Evolutionary conservation across 768 basidiomycete species (phyloP), one percentile per base, ranked within the genome.

Genomic region (Mycena pura): DNA sequence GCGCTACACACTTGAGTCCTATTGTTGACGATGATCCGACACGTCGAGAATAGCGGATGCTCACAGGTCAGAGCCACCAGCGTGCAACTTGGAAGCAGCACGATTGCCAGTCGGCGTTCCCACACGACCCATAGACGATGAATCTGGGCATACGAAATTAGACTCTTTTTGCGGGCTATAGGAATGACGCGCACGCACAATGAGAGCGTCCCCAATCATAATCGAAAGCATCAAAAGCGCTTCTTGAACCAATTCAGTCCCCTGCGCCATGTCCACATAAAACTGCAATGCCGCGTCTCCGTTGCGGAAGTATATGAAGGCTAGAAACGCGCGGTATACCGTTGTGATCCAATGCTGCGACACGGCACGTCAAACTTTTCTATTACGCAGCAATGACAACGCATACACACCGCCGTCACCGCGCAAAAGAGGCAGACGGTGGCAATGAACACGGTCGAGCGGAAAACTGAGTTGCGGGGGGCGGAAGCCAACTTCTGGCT

Each of bases 71-170:
- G 46, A 6, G 63, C 57, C 10, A 36, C 29, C n/a, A 64, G 63
- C 10, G 14, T 59, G 40, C 63, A 64, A 8, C 55, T 51, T 0
- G 63, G 63, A n/a, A 64, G 56, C 25, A 60, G 24, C 6, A 60
- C 46, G 21, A 64, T 28, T 2, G n/a, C 21, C 1, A 24, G 27
- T 1, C 57, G 51, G 24, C 56, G 63, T 48, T 60, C 63, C 63
- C 63, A 64, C 1, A 64, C 63, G 17, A 64, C 63, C 63, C 63
- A 64, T 3, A 64, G 34, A 9, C 63, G 63, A 22, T 64, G 63
- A 5, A 64, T 64, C 63, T 63, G 8, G 4, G n/a, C 24, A 2
- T 14, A 57, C 11, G 22, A 4, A 36, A 17, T 25, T 17, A 51
- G 11, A 25, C 8, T 15, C 15, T 22, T 39, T 27, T 11, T 4